Evolutionary conservation across 805 yeast genomes (phyloP), one percentile per base, ranked within the genome.

Genomic region (Wickerhamiella kurtzmanii): DNA sequence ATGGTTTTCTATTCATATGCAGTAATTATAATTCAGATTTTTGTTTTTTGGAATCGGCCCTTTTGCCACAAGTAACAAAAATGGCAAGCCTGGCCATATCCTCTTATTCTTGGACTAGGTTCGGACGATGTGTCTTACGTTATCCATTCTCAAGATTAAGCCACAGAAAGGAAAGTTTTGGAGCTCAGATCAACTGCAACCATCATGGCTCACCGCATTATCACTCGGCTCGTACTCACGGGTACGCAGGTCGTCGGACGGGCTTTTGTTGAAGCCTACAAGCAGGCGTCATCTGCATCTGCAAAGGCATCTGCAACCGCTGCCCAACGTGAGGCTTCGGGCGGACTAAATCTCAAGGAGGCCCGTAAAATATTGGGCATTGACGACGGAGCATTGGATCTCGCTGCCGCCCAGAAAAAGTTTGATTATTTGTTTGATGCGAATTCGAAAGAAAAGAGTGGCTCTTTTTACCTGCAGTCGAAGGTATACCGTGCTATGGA

Each of bases 201-300:
- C 16, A 19, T 21, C 17, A 52, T 62, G 96, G 97, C 98, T 52
- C 95, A 92, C 64, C 78, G 96, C 70, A 74, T 94, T 48, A 61
- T 89, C 47, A 85, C 84, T 53, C 89, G 84, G 65, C 95, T 92
- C 53, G 74, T 87, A 43, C 76, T 88, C 59, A 88, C 97, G 8
- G 97, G 97, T 48, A 94, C 96, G 3, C 80, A 85, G 56, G 97
- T 89, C 25, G 87, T 92, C 61, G 96, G 97, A 48, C 77, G 84
- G 56, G 98, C 98, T 0, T 92, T 92, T 63, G 74, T 86, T n/a
- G 95, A 87, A 63, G 97, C 98, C 0, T 92, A 89, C 72, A 82
- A 80, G 59, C 97, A 92, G 67, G 96, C 97, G 16, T 84, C 89
- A 45, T 88, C 88, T 46, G 79, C 94, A n/a, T 86, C 89, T 2